Base-by-base conservation (phyloP, 2,329 filamentous ascomycete species). In the Colletotrichum chrysophilum region DNA sequence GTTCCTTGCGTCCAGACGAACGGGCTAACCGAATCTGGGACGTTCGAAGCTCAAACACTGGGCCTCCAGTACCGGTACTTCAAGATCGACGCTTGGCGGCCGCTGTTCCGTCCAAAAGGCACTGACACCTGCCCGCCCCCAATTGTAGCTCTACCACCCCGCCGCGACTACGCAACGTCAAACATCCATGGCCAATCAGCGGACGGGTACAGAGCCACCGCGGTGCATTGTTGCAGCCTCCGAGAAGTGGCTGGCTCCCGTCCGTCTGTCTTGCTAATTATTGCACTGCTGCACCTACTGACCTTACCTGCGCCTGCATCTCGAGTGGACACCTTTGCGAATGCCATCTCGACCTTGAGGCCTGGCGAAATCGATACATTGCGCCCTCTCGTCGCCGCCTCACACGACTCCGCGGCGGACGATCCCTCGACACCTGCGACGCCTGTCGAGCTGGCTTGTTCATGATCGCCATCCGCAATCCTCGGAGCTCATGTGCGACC, bases 401-500 rank as follows among this genome's bases (percentile, higher is more conserved):
- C 34, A 36, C 38, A 58, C 61, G 21, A 43, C 36, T n/a, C 9
- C 14, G 18, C 38, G 55, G 26, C 56, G 34, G 58, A 18, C 38
- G 36, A 69, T 24, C 18, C 58, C 43, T 56, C 32, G 58, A 62
- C 18, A 66, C 28, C 36, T 32, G 56, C 34, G 30, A 32, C 71
- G 60, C 62, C 70, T 64, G 52, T 34, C 70, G 71, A 75, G 30
- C 65, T 65, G 67, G 24, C 60, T 68, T 72, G 68, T 77, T 77
- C 34, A 77, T 77, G 76, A 75, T 68, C 75, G 71, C 58, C 68
- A 75, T 66, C 60, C 52, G 65, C 36, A 62, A 24, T 48, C 56
- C 48, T 64, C 75, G 71, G 75, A 76, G 76, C 75, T 77, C 75
- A 69, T 43, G 67, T 71, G 69, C 70, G 76, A 77, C 74, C 76